These are phyloP conservation scores for Pseudohalonectria lignicola DNA, from an alignment of 2,329 filamentous ascomycete species.

Conservation along the genomic window DNA sequence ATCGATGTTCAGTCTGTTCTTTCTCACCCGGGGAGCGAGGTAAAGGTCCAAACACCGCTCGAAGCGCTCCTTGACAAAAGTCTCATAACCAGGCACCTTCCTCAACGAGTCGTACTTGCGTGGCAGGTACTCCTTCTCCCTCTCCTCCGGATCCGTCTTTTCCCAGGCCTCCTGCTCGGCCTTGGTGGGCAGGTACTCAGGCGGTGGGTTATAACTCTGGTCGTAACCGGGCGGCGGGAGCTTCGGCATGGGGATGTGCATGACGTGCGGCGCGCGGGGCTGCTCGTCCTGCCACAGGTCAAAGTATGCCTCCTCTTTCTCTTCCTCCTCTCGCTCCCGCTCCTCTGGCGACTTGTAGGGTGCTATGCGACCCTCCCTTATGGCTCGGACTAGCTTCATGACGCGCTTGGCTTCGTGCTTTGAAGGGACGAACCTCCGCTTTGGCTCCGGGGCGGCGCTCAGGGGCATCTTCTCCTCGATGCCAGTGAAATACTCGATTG, in stretches of 20 bases:
- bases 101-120: slow-evolving; percentile 73
- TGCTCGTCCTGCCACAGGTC: slow-evolving; percentile 95
- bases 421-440: slow-evolving; percentile 88
- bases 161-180: slow-evolving; percentile 82
- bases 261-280: slow-evolving; percentile 69
- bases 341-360: slow-evolving; percentile 73
- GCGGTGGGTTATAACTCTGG: slow-evolving; percentile 90
- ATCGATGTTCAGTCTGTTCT: slow-evolving; percentile 94
- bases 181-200: slow-evolving; percentile 82
- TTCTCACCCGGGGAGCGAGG: slow-evolving; percentile 79
- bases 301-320: slow-evolving; percentile 62
- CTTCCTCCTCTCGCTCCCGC: slow-evolving; percentile 56
- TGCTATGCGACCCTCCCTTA: slow-evolving; percentile 84
- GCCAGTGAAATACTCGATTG: slow-evolving; percentile 88
- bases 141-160: slow-evolving; percentile 75
- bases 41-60: slow-evolving; percentile 94
- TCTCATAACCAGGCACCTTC: slow-evolving; percentile 83
- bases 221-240: slow-evolving; percentile 88
- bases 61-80: slow-evolving; percentile 90
- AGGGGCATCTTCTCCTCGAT: slow-evolving; percentile 89
- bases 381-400: slow-evolving; percentile 95
- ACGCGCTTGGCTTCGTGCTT: slow-evolving; percentile 95
- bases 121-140: slow-evolving; percentile 81
- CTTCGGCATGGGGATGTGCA: slow-evolving; percentile 94
- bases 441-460: slow-evolving; percentile 89